Evolutionary conservation across 176 grass and related monocot species (phyloP), one percentile per base, ranked within the genome.

Genomic region (Oryza rufipogon): DNA sequence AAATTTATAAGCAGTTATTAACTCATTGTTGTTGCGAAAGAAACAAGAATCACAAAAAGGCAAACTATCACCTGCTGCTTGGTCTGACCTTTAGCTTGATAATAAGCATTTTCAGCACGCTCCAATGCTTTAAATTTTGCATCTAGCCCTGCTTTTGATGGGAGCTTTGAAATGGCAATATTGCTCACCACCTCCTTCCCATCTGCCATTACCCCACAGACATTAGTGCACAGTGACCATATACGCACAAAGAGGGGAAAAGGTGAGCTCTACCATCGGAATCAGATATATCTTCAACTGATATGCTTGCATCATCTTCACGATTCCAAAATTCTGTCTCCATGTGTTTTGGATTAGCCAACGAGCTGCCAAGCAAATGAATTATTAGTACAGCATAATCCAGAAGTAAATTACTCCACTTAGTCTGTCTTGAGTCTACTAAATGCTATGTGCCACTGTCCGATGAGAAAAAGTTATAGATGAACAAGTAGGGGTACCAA

Each of bases 81-180:
- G 22, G 79, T 83, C 80, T 67, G 87, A 77, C 83, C 80, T 89
- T 86, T 89, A 52, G 80, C 73, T 70, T 84, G 87, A 66, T 90
- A 92, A 85, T 92, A 98, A 82, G 86, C 93, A 73, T 94, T 94
- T 98, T 98, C 96, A 87, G 89, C 96, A 75, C 2, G 83, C 80
- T 98, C 84, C 70, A 98, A 88, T 38, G 84, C 87, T 65, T 95
- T 83, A 66, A 95, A 91, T 92, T 86, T 98, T 87, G 89, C 83
- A 85, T 91, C 76, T 64, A 98, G 30, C 32, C 56, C 83, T 46
- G 85, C 83, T 87, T 90, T 88, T 52, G 89, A 66, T 75, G 91
- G 77, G 63, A 92, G 67, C 33, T 89, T 93, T 90, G 92, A 87
- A 44, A 87, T 74, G 75, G 75, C 42, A 28, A 71, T 75, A 81